Percentiles rank a stretch among this genome's conserved stretches.
Conservation (phyloP, 352 stramenopile genomes). For the Globisporangium parvum region DNA sequence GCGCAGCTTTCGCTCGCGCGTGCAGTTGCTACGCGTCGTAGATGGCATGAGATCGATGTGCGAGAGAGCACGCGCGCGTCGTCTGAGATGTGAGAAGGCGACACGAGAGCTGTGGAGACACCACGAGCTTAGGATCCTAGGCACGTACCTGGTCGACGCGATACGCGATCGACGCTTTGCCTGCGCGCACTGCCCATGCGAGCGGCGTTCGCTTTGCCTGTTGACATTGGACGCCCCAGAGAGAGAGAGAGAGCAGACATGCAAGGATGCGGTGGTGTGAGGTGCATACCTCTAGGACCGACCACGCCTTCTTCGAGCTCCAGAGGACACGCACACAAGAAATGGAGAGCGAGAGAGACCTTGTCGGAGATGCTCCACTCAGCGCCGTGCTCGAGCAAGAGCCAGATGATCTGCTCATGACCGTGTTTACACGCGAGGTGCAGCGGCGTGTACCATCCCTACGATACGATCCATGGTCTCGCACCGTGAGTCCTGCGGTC, state of each 20-base stretch:
- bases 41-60: too few species aligned
- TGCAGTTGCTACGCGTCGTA: conserved; percentile 44
- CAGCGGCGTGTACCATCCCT: conserved; percentile 76
- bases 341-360: conserved; percentile 8
- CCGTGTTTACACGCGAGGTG: conserved; percentile 71
- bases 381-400: conserved; percentile 51
- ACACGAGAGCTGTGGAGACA: background rate
- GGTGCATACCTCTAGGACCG: too few species aligned
- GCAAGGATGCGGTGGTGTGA: background rate
- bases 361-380: conserved; percentile 60
- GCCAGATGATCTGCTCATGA: conserved; percentile 53
- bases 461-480: background rate
- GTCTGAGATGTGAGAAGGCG: background rate
- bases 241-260: background rate
- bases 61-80: too few species aligned
- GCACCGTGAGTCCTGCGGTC: background rate
- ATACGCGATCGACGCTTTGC: conserved; percentile 67
- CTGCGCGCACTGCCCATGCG: conserved; percentile 60
- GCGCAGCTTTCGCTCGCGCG: conserved; percentile 28
- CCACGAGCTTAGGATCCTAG: background rate
- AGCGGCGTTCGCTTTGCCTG: conserved; percentile 60
- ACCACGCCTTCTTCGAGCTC: background rate
- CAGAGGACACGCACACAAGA: background rate
- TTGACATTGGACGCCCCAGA: background rate
- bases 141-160: conserved; percentile 53